Percentiles rank a stretch among this genome's conserved stretches.
Conservation (phyloP, 2,329 filamentous ascomycete species). For the Pseudocercospora vitis region DNA sequence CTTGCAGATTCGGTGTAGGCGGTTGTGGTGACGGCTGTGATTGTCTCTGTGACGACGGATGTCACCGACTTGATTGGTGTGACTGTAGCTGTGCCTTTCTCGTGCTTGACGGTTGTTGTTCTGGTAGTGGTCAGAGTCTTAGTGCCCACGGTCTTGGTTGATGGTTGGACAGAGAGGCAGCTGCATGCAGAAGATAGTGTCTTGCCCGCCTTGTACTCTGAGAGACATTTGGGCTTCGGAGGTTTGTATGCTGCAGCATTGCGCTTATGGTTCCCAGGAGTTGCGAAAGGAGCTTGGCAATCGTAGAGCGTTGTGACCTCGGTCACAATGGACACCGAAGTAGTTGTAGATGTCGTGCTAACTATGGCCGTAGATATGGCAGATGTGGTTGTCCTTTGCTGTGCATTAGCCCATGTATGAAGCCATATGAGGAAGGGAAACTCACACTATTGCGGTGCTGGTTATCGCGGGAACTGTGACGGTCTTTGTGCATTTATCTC, state of each 20-base stretch:
- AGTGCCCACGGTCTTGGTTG: neutral
- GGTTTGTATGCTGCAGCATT: neutral
- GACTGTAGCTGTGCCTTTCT: neutral
- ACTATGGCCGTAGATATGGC: neutral
- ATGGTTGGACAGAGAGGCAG: constrained; percentile 1
- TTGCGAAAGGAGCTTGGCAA: constrained; percentile 5
- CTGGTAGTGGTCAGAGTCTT: neutral
- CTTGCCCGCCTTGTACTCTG: constrained; percentile 1
- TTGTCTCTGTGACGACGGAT: neutral
- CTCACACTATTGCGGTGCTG: neutral
- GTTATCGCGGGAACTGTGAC: neutral
- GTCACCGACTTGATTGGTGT: neutral
- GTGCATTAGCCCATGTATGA: neutral
- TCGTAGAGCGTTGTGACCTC: neutral
- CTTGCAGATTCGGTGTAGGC: neutral
- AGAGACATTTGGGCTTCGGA: neutral
- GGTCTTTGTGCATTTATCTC: neutral
- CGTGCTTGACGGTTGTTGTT: neutral
- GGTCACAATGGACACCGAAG: neutral
- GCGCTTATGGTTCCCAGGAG: neutral
- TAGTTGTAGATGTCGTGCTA: neutral
- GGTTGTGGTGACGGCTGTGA: neutral
- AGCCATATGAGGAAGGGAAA: neutral
- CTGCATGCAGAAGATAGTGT: constrained; percentile 1
- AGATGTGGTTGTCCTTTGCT: neutral